Base-by-base conservation (phyloP, 1,139 yeast genomes). In the Insectozyma bohioensis region DNA sequence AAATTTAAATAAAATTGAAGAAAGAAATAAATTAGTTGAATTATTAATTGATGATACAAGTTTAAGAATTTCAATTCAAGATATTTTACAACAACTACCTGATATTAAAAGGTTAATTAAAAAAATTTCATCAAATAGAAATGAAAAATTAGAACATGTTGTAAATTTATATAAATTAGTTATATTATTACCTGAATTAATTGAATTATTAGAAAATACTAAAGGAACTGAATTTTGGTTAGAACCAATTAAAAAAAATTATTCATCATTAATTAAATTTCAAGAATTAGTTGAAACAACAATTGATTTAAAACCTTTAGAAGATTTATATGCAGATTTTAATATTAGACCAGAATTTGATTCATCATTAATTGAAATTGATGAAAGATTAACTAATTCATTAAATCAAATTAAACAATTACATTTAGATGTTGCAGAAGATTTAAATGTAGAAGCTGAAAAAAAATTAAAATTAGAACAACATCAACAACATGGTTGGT, bases 281-380 rank as follows among this genome's bases (percentile, higher is more conserved):
- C 84, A 85, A 52, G 95, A 88, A 48, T 70, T 94, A 51, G 88
- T 92, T 6, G 97, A 92, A 56, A 84, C 95, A 2, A 90, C 97
- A 0, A 82, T 94, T 14, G 98, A 92, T 53, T 65, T 92, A 28
- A 78, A 81, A 18, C 90, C 95, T 2, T 69, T 88, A 36, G 88
- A 84, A 32, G 50, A 62, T 19, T 46, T 61, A 21, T 52, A 61
- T 38, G 54, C 85, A 37, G 92, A 90, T 52, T 87, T 84, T 48
- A 79, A 85, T 47, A 86, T 94, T 36, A 84, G 82, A 45, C 88
- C 97, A 1, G 96, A 87, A 47, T 90, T 90, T 51, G 95, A 90
- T 51, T 90, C 84, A 24, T 72, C 81, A 7, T 67, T 92, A 35
- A 70, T 79, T 30, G 72, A 67, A 12, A 76, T 87, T 35, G 78